Base-by-base conservation (phyloP, 176 grass and related monocot genomes). In the Avena insularis region DNA sequence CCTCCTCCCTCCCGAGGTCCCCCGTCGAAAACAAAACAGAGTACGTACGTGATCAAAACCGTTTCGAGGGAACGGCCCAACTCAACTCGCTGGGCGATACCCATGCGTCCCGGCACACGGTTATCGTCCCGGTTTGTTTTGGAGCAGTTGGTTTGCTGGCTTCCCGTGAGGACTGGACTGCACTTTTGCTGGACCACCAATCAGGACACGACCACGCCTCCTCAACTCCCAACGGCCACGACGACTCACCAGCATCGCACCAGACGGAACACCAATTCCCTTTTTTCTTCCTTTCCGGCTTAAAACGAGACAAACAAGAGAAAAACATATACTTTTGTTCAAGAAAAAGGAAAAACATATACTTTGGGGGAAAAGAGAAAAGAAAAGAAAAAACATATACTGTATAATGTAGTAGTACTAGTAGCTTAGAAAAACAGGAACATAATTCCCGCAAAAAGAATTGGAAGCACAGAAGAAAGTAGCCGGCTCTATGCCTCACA, bases 151-250 rank as follows among this genome's bases (percentile, higher is more conserved):
- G 72, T 9, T 65, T 65, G 62, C 9, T 29, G 14, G 53, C 53
- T 16, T 3, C 13, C 68, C 68, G 9, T 71, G n/a, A n/a, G 12
- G 19, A 20, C 1, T 45, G 19, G 36, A n/a, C 8, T 45, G 9
- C 9, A 45, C 33, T 36, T 36, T 2, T 8, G 9, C 14, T 72
- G 69, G 40, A 12, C 69, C 40, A 13, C 19, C 68, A 21, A 71
- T 71, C 68, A 19, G 17, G 43, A 35, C 67, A 20, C 40, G 69
- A 73, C 43, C 20, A 1, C 20, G 70, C 70, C 70, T 7, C 70
- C 70, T 73, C 70, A 73, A 73, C 70, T 73, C 43, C 71, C 71
- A 75, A 75, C 46, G 71, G 46, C 71, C 71, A 51, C 71, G 46
- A 75, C 71, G 45, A 75, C 46, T 75, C 71, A 75, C 71, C 71